Evolutionary conservation across 495 filamentous ascomycete genomes (phyloP).

Genomic region (Neurospora sp.): DNA sequence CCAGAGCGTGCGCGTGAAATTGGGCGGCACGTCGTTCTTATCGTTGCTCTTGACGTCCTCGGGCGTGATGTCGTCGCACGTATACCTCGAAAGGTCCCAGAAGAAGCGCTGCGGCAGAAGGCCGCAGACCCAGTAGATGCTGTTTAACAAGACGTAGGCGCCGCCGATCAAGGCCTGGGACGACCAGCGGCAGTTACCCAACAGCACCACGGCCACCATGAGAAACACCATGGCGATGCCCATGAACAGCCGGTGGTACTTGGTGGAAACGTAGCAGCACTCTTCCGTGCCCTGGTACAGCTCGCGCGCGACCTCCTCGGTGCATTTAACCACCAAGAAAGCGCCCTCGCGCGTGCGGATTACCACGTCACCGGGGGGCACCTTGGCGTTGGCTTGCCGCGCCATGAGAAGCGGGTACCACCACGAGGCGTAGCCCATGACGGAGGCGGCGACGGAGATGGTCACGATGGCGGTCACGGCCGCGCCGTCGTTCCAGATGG

Average conservation of each 20-base stretch:
- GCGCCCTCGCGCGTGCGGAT: conserved; percentile 51
- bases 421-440: conserved; percentile 43
- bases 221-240: conserved; percentile 48
- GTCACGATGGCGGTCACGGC: conserved; percentile 39
- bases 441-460: conserved; percentile 36
- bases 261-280: conserved; percentile 36
- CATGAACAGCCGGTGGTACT: conserved; percentile 40
- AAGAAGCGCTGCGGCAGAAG: conserved; percentile 35
- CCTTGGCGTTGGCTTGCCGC: conserved; percentile 36
- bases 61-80: conserved; percentile 28
- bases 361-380: conserved; percentile 50
- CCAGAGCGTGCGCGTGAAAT: conserved; percentile 47
- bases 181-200: conserved; percentile 52
- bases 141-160: conserved; percentile 50
- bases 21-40: conserved; percentile 26
- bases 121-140: conserved; percentile 47
- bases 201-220: conserved; percentile 50
- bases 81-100: conserved; percentile 43
- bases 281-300: conserved; percentile 52
- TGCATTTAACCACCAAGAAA: conserved; percentile 51
- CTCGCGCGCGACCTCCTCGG: conserved; percentile 54
- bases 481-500: conserved; percentile 39
- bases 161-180: conserved; percentile 48
- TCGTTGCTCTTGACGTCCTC: conserved; percentile 23
- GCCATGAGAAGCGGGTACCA: conserved; percentile 45